A percentile compares a stretch with the other conserved stretches of the same genome.
phyloP scores from a whole-genome alignment of 73 alveolate genomes.

The Symbiodinium pilosum region DNA sequence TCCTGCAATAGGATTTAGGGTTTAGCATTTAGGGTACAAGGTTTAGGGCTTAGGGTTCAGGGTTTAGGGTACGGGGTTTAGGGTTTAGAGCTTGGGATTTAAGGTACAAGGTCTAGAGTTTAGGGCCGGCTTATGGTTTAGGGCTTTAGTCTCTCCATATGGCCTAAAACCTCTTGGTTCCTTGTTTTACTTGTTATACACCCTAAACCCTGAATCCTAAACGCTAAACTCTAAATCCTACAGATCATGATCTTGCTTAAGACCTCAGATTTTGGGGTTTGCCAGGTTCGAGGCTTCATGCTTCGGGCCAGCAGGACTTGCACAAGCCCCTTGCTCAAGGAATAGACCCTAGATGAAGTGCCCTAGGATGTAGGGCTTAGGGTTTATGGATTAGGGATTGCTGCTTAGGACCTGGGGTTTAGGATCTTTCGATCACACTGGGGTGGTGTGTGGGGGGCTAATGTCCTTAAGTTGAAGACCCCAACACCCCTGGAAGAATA shows the following conservation, averaged over 20 bases:
- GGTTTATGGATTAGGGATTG: not conserved
- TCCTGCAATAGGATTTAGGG: not conserved
- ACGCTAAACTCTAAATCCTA: not conserved
- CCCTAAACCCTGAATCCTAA: not conserved
- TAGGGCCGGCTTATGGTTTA: too few species aligned
- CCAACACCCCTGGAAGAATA: too few species aligned
- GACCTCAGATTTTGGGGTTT: not conserved
- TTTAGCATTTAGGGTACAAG: not conserved
- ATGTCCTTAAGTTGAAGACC: not conserved
- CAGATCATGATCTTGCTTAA: not conserved
- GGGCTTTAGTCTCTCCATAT: too few species aligned
- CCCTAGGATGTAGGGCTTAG: not conserved
- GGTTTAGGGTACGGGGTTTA: not conserved
- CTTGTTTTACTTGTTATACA: too few species aligned
- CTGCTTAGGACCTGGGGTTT: too few species aligned
- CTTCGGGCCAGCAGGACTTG: not conserved
- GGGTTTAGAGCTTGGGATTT: not conserved
- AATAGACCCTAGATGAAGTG: too few species aligned
- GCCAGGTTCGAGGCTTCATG: not conserved
- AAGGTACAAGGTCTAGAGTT: too few species aligned
- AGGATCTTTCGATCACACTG: too few species aligned
- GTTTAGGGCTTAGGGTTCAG: not conserved
- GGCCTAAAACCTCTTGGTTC: too few species aligned
- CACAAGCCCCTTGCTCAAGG: too few species aligned
- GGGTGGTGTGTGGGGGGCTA: not conserved